Base-by-base conservation (phyloP, 1,139 yeast genomes). In the Geotrichum europaeum region DNA sequence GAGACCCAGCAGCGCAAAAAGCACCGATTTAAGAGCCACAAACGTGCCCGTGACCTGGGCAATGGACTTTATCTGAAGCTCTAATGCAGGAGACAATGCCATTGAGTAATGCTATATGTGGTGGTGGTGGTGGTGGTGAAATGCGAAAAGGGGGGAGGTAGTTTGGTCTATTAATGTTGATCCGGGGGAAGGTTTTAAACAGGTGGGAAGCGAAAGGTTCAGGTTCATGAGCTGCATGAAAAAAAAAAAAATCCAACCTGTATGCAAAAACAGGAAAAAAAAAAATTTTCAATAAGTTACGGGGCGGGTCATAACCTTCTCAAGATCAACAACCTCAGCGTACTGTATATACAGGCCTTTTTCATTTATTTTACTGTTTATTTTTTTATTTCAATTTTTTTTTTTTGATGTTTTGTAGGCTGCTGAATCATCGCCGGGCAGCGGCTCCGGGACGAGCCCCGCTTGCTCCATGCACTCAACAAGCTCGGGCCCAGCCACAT, bases 1-100 rank as follows among this genome's bases (percentile, higher is more conserved):
- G 3, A 76, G 57, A 47, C 72, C 69, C 0, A 83, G 72, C 13
- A 81, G 66, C 1, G 69, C 57, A 34, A 78, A 68, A 60, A 83
- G 81, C 1, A 75, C 55, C 2, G 67, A 49, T 63, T 81, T 80
- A 49, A 76, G 69, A 3, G 65, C 59, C 0, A 72, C 18, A 62
- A 79, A 81, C n/a, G 57, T 45, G 25, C 49, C 28, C 24, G 60
- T 51, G 24, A 61, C 34, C 24, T 58, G 47, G 34, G 56, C 45
- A 24, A 59, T n/a, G 9, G 61, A 53, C 22, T 36, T 28, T 32
- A 49, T 2, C 36, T 13, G 47, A 40, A 40, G 47, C 20, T 40
- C 47, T 40, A 40, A 9, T 43, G 51, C 30, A 20, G 30, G 55
- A 36, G 30, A 51, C 47, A 40, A 36, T 51, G 22, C 47, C 43